phyloP scores from a whole-genome alignment of 2,329 filamentous ascomycete genomes.

The Fusarium irregulare region DNA sequence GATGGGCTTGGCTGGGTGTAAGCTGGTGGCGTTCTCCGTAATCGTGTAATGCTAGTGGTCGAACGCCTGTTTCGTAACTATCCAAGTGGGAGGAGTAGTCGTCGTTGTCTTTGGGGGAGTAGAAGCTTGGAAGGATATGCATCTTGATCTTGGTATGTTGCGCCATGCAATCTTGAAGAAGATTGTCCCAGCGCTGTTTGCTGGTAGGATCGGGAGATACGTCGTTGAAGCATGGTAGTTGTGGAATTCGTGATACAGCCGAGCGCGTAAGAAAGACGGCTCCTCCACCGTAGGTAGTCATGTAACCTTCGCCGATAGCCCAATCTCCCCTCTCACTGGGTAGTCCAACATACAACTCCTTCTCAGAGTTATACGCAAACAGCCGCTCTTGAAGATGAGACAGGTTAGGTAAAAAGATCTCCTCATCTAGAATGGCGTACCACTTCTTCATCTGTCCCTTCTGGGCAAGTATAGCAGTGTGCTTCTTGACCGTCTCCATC shows the following conservation, averaged over 20 bases:
- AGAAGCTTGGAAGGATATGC: slow-evolving; percentile 58
- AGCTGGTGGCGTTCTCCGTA: slow-evolving; percentile 54
- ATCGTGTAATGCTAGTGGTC: slow-evolving; percentile 57
- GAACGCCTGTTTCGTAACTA: slow-evolving; percentile 55
- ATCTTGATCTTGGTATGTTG: slow-evolving; percentile 52
- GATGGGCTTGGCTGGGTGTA: slow-evolving; percentile 55
- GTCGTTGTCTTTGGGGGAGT: slow-evolving; percentile 52
- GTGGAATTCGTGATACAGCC: slow-evolving; percentile 50
- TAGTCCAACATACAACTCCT: slow-evolving; percentile 56
- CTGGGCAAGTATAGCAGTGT: slow-evolving; percentile 50
- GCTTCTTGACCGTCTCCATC: slow-evolving; percentile 49
- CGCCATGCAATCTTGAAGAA: slow-evolving; percentile 56
- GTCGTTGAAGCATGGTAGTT: slow-evolving; percentile 53
- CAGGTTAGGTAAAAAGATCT: slow-evolving; percentile 59
- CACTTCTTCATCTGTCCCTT: slow-evolving; percentile 55
- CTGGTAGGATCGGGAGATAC: slow-evolving; percentile 24
- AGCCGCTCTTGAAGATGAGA: slow-evolving; percentile 54
- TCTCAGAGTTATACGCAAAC: slow-evolving; percentile 48
- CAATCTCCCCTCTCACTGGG: slow-evolving; percentile 59
- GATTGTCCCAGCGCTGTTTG: slow-evolving; percentile 54
- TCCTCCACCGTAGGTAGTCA: slow-evolving; percentile 58
- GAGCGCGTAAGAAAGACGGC: slow-evolving; percentile 56
- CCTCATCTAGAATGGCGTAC: slow-evolving; percentile 59
- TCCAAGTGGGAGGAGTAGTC: slow-evolving; percentile 45
- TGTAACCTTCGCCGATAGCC: slow-evolving; percentile 51